Base-by-base conservation (phyloP, 306 rosid species). In the Vicia faba region DNA sequence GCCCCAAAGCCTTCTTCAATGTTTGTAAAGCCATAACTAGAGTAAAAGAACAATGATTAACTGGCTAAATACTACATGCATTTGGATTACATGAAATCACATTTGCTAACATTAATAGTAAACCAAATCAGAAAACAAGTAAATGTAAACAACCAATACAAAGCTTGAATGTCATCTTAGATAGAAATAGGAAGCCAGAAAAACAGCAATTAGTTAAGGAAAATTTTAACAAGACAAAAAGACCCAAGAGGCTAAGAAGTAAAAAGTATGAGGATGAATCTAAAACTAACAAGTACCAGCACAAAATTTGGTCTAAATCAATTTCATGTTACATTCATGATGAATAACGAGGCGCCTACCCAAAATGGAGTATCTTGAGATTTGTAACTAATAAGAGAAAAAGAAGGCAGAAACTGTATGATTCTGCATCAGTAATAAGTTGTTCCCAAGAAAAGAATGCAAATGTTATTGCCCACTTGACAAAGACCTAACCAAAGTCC, bases 11-110 rank as follows among this genome's bases (percentile, higher is more conserved):
- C 76, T 33, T 75, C 89, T 90, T 95, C 81, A 88, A 70, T 55
- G 73, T 59, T 71, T 79, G 96, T 75, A 90, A 79, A 66, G 95
- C 97, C 80, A n/a, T 72, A 77, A 95, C 99, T 88, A 85, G 69
- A 87, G 75, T 61, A 51, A 74, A 68, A 80, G 66, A 62, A 59
- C 35, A 53, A 39, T 5, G n/a, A 74, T 78, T 64, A 78, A 78
- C 61, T 39, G 35, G 58, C 60, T 59, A 77, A 50, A 58, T 25
- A 33, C 51, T 58, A 49, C 38, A 53, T 28, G 69, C 20, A 72
- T 63, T 68, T 35, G 44, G 55, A 31, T 76, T 48, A 50, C 67
- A 18, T 54, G 8, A 66, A 68, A 40, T 19, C 23, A 50, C 43
- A 40, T 33, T 28, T 9, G 11, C 23, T 11, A 13, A 29, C 51